Conservation (phyloP, 345 rosid genomes). For the Murraya paniculata region DNA sequence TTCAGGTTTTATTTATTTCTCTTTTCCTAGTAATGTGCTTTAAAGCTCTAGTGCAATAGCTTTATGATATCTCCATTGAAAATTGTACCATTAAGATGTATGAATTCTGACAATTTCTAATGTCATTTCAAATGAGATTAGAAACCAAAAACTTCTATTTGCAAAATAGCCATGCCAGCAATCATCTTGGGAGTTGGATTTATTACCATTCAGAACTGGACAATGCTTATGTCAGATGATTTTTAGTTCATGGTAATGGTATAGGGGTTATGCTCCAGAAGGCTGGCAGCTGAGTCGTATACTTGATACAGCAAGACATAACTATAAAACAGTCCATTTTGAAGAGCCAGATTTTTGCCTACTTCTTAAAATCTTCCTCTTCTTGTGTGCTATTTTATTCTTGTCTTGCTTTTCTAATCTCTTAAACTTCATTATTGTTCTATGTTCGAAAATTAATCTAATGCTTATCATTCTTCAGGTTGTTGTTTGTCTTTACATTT, state of each 20-base stretch:
- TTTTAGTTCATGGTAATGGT: background rate
- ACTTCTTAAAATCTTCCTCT: too few species aligned
- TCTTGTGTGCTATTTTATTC: too few species aligned
- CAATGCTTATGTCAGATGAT: background rate
- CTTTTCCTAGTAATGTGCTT: background rate
- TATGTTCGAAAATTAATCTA: background rate
- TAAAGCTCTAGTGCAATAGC: background rate
- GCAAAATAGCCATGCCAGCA: background rate
- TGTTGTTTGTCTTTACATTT: slow-evolving; percentile 61
- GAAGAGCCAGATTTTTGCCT: background rate
- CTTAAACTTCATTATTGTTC: background rate
- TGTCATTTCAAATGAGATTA: background rate
- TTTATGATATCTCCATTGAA: background rate
- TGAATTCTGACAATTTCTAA: background rate
- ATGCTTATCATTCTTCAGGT: slow-evolving; percentile 49
- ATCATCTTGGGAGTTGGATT: background rate
- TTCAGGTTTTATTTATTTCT: background rate
- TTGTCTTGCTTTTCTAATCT: too few species aligned
- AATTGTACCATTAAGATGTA: background rate
- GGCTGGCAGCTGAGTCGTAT: background rate
- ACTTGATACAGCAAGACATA: background rate
- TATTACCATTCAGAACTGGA: background rate
- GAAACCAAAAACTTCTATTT: background rate
- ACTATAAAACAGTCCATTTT: background rate
- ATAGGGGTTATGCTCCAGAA: background rate